Base-by-base conservation (phyloP, 106 monocot genomes). In the Dioscorea alata region DNA sequence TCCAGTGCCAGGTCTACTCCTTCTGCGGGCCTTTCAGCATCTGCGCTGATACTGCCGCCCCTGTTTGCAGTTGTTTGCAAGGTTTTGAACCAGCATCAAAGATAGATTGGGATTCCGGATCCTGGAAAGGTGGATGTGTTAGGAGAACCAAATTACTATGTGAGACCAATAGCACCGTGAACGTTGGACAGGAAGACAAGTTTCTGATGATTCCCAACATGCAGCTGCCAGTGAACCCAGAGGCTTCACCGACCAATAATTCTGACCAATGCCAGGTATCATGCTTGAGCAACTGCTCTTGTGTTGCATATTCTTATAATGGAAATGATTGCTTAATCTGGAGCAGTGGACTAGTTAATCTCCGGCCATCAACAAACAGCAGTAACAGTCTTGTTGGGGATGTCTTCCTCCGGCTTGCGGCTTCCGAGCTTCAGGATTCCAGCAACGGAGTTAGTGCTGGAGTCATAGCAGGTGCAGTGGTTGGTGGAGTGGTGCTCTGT, bases 341-440 rank as follows among this genome's bases (percentile, higher is more conserved):
- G 74, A 33, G 23, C 23, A 67, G 59, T 12, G 49, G 24, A 4
- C 67, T 75, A 4, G 3, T 66, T 21, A 49, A 66, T 33, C 48
- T 66, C 7, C 54, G 57, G 12, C 28, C 56, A 57, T 56, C 14
- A 34, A 14, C 18, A 1, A 0, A 6, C 6, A 10, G 4, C 5
- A 12, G 10, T 54, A 56, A 19, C 8, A 33, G 19, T 14, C 2
- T 33, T 0, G 63, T 23, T 16, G 32, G 28, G 1, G 69, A 60
- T 4, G 33, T 76, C 20, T 70, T 60, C 23, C 61, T 76, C 24
- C 76, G 76, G 12, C 76, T 69, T 28, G 76, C 69, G 0, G 76
- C 69, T 35, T 69, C 76, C 4, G 75, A 75, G 24, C 22, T 67
- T 8, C 23, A 53, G 18, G 33, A n/a, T 23, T 28, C 59, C 8